These are phyloP conservation scores for Albizia julibrissin DNA, from an alignment of 306 rosid species.

Conservation along the genomic window DNA sequence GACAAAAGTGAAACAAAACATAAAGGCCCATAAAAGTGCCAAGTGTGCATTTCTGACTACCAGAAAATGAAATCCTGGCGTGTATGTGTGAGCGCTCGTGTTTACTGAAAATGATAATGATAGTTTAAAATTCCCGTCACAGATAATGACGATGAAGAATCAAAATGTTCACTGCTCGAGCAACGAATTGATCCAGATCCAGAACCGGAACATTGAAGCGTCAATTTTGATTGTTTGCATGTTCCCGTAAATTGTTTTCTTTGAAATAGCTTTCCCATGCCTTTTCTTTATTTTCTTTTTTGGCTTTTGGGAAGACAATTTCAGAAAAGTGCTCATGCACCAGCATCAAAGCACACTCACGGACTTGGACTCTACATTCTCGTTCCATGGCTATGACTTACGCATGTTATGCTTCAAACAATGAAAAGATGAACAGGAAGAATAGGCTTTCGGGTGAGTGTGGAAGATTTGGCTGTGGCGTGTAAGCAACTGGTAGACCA, in stretches of 20 bases:
- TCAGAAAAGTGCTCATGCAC: not conserved
- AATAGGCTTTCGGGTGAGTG: not conserved
- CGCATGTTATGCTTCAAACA: not conserved
- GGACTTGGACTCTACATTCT: not conserved
- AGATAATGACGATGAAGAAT: not conserved
- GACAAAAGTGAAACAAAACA: not conserved
- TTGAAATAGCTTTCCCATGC: not conserved
- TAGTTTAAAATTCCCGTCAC: not conserved
- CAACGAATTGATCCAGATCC: not conserved
- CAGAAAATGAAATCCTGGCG: not conserved
- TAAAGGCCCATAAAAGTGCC: not conserved
- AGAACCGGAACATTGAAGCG: not conserved
- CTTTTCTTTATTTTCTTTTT: not conserved
- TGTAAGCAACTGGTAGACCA: conserved; percentile 9
- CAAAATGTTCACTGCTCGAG: not conserved
- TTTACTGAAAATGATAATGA: not conserved
- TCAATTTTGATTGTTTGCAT: not conserved
- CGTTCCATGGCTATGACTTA: not conserved
- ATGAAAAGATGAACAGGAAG: not conserved
- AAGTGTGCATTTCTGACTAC: not conserved
- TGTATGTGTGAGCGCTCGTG: too few relatives aligned
- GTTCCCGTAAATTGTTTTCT: not conserved
- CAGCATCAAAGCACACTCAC: not conserved
- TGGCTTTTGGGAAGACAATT: not conserved
- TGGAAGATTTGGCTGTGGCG: conserved; percentile 14